These are phyloP conservation scores for Streptanthus diversifolius DNA, from an alignment of 345 rosid species.

Conservation along the genomic window DNA sequence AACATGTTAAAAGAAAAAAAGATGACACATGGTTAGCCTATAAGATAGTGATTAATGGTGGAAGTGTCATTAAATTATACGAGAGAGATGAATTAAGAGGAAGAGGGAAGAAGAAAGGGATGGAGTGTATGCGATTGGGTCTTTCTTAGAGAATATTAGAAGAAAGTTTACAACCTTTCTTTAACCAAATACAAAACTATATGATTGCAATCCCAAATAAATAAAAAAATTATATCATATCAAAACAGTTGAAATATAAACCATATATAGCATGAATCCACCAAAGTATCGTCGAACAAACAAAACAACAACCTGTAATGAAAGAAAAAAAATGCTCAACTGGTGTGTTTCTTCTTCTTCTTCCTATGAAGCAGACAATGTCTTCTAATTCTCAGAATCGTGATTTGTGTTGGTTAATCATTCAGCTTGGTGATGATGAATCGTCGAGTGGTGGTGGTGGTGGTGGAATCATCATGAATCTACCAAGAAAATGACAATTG, in stretches of 20 bases:
- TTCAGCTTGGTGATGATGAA: neutral
- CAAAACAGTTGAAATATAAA: neutral
- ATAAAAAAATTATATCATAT: neutral
- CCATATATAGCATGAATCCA: neutral
- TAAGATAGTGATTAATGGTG: neutral
- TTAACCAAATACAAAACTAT: neutral
- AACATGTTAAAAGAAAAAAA: neutral
- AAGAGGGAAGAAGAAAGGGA: conserved; percentile 23
- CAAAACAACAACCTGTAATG: neutral
- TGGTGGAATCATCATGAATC: neutral
- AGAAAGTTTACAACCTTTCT: conserved; percentile 11
- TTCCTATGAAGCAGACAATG: too few relatives aligned
- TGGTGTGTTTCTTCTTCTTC: too few relatives aligned
- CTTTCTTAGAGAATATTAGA: neutral
- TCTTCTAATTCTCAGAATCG: too few relatives aligned
- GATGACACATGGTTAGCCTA: neutral
- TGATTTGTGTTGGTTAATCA: neutral
- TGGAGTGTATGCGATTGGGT: conserved; percentile 11
- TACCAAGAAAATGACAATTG: neutral
- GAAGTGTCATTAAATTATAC: neutral
- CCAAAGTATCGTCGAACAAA: neutral
- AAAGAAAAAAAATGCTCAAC: too few relatives aligned
- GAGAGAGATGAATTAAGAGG: neutral
- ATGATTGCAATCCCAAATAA: neutral
- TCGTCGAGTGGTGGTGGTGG: neutral